These are phyloP conservation scores for Apiospora hydei DNA, from an alignment of 2,329 filamentous ascomycete genomes.

Conservation along the genomic window DNA sequence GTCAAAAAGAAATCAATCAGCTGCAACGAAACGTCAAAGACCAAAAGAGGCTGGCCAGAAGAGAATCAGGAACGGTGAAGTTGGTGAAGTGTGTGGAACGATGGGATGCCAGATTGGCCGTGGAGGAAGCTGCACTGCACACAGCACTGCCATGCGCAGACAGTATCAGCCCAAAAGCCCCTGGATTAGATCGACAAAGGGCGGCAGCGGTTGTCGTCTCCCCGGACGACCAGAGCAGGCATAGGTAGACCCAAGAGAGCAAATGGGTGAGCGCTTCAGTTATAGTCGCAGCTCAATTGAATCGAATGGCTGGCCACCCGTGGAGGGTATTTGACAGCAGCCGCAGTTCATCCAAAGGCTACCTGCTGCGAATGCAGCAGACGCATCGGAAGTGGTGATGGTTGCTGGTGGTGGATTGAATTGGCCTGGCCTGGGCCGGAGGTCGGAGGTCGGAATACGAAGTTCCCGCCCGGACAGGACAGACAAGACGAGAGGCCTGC, in stretches of 20 bases:
- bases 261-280: not conserved
- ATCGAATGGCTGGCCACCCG: too few relatives aligned
- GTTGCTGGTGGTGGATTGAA: not conserved
- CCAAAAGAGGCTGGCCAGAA: not conserved
- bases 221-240: not conserved
- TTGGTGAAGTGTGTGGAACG: constrained; percentile 25
- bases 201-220: not conserved
- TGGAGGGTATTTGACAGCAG: not conserved
- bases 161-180: not conserved
- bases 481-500: constrained; percentile 6
- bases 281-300: not conserved
- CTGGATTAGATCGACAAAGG: not conserved
- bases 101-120: not conserved
- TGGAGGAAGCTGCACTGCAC: not conserved
- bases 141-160: not conserved
- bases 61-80: constrained; percentile 21
- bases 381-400: not conserved
- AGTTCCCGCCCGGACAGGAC: constrained; percentile 6
- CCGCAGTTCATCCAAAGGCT: not conserved
- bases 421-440: not conserved
- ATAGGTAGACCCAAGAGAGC: not conserved
- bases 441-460: constrained; percentile 11
- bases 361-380: not conserved
- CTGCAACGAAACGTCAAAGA: constrained; percentile 23
- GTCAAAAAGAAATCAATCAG: constrained; percentile 27